Conservation (phyloP, 1,284 basidiomycete genomes). For the Inonotus obliquus region DNA sequence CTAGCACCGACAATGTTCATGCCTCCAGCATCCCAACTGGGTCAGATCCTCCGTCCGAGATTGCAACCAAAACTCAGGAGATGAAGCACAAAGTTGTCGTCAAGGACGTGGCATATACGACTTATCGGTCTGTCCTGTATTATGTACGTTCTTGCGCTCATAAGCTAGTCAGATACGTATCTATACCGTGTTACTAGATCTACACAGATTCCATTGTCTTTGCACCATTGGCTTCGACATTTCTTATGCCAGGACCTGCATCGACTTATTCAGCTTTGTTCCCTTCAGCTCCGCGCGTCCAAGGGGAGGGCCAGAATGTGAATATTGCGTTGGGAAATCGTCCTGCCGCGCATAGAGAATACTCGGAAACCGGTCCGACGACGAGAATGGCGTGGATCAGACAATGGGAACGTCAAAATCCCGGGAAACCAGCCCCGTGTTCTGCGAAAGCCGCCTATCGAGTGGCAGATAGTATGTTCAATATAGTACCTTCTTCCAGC, state of each 20-base stretch:
- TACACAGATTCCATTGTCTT: constrained; percentile 85
- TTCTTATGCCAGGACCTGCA: constrained; percentile 30
- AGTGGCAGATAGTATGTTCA: constrained; percentile 70
- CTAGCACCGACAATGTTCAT: not conserved
- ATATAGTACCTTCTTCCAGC: not conserved
- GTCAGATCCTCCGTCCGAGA: not conserved
- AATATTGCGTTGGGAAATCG: constrained; percentile 20
- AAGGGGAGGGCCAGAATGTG: constrained; percentile 35
- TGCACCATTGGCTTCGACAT: constrained; percentile 76
- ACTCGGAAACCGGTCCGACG: constrained; percentile 24
- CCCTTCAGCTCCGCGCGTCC: constrained; percentile 27
- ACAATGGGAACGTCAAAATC: constrained; percentile 55
- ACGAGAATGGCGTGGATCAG: constrained; percentile 61
- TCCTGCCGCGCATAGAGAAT: constrained; percentile 21
- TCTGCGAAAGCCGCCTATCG: constrained; percentile 87
- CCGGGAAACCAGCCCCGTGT: constrained; percentile 68
- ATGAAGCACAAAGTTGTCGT: constrained; percentile 60
- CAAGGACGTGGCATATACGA: constrained; percentile 75
- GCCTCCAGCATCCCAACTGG: constrained; percentile 25
- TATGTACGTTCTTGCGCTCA: constrained; percentile 49
- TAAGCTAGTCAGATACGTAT: constrained; percentile 4
- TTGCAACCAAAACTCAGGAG: constrained; percentile 30
- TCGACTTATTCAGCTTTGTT: constrained; percentile 27
- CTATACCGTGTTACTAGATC: constrained; percentile 43
- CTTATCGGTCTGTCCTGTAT: constrained; percentile 80